phyloP scores from a whole-genome alignment of 2,329 filamentous ascomycete species.

The Ophiostoma australiae region DNA sequence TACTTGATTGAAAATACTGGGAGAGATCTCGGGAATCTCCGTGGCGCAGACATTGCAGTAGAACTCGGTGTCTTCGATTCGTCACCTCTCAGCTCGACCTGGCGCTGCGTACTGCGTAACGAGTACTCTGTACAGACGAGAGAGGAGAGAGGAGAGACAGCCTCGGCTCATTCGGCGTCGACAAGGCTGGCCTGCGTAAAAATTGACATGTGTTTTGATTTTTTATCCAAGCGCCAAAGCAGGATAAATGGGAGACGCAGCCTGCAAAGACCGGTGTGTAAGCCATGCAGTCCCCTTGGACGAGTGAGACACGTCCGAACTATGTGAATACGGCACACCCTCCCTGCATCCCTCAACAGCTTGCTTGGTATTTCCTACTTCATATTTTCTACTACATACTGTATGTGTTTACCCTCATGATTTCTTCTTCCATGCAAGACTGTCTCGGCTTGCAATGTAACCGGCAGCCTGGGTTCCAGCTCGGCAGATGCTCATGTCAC shows the following conservation, averaged over 20 bases:
- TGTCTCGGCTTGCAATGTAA: background rate
- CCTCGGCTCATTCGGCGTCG: background rate
- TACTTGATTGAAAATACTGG: too few relatives aligned
- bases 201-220: background rate
- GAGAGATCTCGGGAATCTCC: background rate
- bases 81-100: background rate
- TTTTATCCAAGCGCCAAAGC: background rate
- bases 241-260: background rate
- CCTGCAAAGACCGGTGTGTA: background rate
- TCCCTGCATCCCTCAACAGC: background rate
- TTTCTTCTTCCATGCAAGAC: background rate
- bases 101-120: too few relatives aligned
- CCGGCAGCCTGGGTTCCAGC: slow-evolving; percentile 2
- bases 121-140: background rate
- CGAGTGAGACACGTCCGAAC: background rate
- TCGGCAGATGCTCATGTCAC: background rate
- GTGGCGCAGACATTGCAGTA: background rate
- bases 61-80: too few relatives aligned
- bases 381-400: background rate
- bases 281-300: background rate
- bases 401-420: background rate
- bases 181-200: background rate
- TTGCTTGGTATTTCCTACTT: background rate
- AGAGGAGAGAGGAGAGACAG: background rate
- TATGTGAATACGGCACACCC: background rate